Evolutionary conservation across 2,329 filamentous ascomycete genomes (phyloP), one percentile per base, ranked within the genome.

Genomic region (Fusarium globosum): DNA sequence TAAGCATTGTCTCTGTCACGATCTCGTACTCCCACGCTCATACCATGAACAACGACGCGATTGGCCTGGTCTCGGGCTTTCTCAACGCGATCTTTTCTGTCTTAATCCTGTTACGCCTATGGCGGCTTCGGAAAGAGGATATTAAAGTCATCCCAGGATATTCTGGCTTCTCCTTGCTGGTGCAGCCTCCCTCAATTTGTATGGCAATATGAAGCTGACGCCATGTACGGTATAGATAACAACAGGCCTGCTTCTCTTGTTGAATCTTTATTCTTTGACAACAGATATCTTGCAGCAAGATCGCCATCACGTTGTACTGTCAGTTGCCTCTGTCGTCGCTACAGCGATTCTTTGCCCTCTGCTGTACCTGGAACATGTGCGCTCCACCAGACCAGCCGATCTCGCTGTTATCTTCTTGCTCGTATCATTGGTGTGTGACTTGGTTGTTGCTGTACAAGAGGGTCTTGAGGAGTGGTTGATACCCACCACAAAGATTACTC

Each of bases 21-120:
- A 21, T 4, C 23, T 46, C 28, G n/a, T n/a, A 2, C 2, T 26
- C 13, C 0, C 7, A 7, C 6, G 2, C n/a, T 1, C 1, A 3
- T 6, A 33, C 4, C 6, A 58, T 58, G 41, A 36, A 14, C 7
- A 46, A 4, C 16, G 10, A 6, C 14, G 0, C 1, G 10, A 48
- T 58, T 14, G 7, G n/a, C n/a, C 4, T 18, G 20, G 14, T 16
- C 7, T 58, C 41, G 7, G 2, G 14, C 4, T 2, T 46, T n/a
- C 0, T 58, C 1, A 48, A 21, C 14, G 7, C 18, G 0, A 4
- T 10, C 0, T 48, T 58, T 26, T 58, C 30, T 21, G 0, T 36
- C 4, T 20, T 58, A 14, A 18, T 48, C 0, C 10, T 36, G 2
- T 3, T 36, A 7, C 55, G 55, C 2, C 10, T 58, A 23, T 46